These are phyloP conservation scores for Agrocybe pediades DNA, from an alignment of 768 basidiomycete genomes.

Conservation along the genomic window DNA sequence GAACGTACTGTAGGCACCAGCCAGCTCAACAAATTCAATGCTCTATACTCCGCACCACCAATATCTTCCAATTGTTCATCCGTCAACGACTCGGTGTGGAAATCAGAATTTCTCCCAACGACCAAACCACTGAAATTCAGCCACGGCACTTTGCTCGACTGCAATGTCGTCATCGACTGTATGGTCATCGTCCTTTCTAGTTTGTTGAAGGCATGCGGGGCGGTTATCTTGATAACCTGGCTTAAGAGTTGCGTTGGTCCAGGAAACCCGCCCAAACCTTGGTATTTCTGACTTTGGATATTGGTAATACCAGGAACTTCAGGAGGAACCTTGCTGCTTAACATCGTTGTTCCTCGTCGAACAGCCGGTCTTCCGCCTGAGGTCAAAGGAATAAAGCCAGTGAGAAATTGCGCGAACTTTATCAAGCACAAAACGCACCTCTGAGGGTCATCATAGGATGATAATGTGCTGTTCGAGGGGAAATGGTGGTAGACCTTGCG, in stretches of 20 bases:
- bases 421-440: slow-evolving; percentile 2
- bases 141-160: slow-evolving; percentile 36
- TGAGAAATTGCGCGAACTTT: background rate
- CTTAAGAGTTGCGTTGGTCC: slow-evolving; percentile 41
- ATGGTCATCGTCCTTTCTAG: slow-evolving; percentile 56
- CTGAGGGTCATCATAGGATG: slow-evolving; percentile 14
- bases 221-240: slow-evolving; percentile 35
- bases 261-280: slow-evolving; percentile 49
- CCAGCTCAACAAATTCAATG: slow-evolving; percentile 54
- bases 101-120: slow-evolving; percentile 63
- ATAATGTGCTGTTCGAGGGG: slow-evolving; percentile 13
- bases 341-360: slow-evolving; percentile 34
- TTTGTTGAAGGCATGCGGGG: slow-evolving; percentile 44
- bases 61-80: slow-evolving; percentile 72
- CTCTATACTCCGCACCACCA: slow-evolving; percentile 76
- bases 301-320: slow-evolving; percentile 12
- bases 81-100: slow-evolving; percentile 53
- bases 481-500: slow-evolving; percentile 17
- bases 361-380: slow-evolving; percentile 15
- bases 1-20: slow-evolving; percentile 45
- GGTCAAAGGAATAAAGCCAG: background rate
- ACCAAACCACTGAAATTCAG: slow-evolving; percentile 42
- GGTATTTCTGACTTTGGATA: slow-evolving; percentile 30
- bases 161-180: slow-evolving; percentile 44
- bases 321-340: slow-evolving; percentile 15